Conservation (phyloP, 352 stramenopile species). For the Saprolegnia parasitica region DNA sequence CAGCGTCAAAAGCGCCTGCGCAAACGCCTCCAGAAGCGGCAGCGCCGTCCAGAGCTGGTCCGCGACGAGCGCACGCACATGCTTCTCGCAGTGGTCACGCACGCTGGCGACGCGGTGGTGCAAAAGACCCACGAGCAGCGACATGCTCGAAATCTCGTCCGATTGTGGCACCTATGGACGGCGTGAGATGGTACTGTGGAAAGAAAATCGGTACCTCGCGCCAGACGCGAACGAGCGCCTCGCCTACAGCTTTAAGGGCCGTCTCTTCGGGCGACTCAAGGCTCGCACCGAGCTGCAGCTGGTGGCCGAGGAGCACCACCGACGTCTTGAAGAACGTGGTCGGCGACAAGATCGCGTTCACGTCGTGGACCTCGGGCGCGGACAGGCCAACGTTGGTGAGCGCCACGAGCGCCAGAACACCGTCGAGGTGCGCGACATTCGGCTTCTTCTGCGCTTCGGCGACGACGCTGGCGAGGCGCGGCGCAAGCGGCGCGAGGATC, state of each 20-base stretch:
- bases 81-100: background rate
- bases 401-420: conserved; percentile 63
- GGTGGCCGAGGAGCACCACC: background rate
- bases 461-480: conserved; percentile 53
- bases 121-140: conserved; percentile 4
- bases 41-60: background rate
- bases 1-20: background rate
- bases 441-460: conserved; percentile 73
- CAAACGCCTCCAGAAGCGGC: conserved; percentile 13
- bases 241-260: background rate
- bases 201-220: background rate
- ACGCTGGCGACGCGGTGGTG: background rate
- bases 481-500: conserved; percentile 28
- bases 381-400: conserved; percentile 45
- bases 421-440: conserved; percentile 66
- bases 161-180: background rate
- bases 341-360: conserved; percentile 27
- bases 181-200: background rate
- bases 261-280: conserved; percentile 56
- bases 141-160: background rate
- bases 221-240: background rate
- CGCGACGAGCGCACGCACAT: conserved; percentile 1
- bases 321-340: conserved; percentile 29
- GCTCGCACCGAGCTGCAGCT: background rate
- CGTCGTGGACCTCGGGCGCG: conserved; percentile 37